Conservation (phyloP, 2,329 filamentous ascomycete species). For the Gaeumannomyces sp. region DNA sequence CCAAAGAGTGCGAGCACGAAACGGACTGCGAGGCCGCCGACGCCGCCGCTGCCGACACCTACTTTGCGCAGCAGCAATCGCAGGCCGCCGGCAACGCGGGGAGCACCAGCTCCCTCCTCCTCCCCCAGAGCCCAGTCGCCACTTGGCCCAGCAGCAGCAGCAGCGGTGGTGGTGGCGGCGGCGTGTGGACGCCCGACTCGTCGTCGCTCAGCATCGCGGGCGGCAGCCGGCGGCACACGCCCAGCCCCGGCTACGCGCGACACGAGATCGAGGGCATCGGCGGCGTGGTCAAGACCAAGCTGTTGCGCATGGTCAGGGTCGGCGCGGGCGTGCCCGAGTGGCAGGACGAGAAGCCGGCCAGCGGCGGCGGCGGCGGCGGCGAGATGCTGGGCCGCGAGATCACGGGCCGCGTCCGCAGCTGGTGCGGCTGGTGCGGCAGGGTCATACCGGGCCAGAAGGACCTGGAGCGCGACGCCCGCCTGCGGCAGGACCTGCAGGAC, state of each 20-base stretch:
- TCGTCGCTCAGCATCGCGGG: slow-evolving; percentile 1
- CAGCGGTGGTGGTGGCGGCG: slow-evolving; percentile 4
- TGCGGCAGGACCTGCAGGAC: not conserved
- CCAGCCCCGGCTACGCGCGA: slow-evolving; percentile 66
- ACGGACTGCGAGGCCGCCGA: slow-evolving; percentile 81
- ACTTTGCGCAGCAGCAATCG: slow-evolving; percentile 13
- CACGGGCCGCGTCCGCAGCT: slow-evolving; percentile 62
- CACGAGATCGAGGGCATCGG: slow-evolving; percentile 92
- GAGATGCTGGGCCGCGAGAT: slow-evolving; percentile 66
- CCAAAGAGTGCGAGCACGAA: slow-evolving; percentile 73
- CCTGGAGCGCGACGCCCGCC: slow-evolving; percentile 19
- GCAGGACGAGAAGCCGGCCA: slow-evolving; percentile 59
- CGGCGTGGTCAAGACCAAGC: slow-evolving; percentile 78
- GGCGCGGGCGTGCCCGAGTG: slow-evolving; percentile 82
- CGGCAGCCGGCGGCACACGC: slow-evolving; percentile 4
- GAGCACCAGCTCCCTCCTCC: slow-evolving; percentile 9
- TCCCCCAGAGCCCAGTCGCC: slow-evolving; percentile 11
- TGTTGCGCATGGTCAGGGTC: slow-evolving; percentile 74
- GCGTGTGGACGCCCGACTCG: slow-evolving; percentile 4
- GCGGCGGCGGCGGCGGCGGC: slow-evolving; percentile 37
- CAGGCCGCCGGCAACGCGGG: slow-evolving; percentile 14
- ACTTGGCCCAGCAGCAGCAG: slow-evolving; percentile 9
- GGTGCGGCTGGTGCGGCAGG: slow-evolving; percentile 88
- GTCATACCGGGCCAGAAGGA: slow-evolving; percentile 58
- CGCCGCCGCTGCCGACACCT: slow-evolving; percentile 40